Conservation (phyloP, 768 basidiomycete genomes). For the Candolleomyces eurysporus region DNA sequence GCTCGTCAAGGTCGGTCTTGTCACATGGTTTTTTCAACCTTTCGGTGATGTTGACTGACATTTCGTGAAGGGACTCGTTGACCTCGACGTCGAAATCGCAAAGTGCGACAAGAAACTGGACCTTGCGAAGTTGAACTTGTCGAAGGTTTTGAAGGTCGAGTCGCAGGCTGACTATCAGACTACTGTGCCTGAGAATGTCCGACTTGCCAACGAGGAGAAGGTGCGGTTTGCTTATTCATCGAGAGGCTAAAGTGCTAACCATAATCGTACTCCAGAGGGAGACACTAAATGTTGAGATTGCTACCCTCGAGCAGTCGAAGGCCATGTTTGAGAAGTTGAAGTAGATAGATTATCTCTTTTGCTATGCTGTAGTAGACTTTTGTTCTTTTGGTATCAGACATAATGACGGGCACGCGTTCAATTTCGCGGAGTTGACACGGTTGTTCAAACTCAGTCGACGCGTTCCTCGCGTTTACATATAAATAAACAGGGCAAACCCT, state of each 20-base stretch:
- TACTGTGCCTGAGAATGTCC: conserved; percentile 78
- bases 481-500: conserved; percentile 8
- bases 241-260: not conserved
- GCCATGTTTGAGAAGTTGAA: conserved; percentile 75
- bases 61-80: conserved; percentile 73
- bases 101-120: conserved; percentile 91
- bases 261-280: conserved; percentile 49
- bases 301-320: conserved; percentile 66
- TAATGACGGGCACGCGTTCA: not conserved
- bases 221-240: conserved; percentile 34
- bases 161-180: conserved; percentile 74
- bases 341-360: conserved; percentile 20
- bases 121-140: conserved; percentile 62
- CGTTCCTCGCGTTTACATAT: conserved; percentile 19
- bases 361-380: not conserved
- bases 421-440: conserved; percentile 32
- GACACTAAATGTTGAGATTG: conserved; percentile 77
- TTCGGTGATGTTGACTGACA: not conserved
- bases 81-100: conserved; percentile 82
- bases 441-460: conserved; percentile 35
- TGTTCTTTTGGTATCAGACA: not conserved
- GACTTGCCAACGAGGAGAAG: conserved; percentile 77
- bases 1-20: conserved; percentile 48
- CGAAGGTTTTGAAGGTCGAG: conserved; percentile 75
- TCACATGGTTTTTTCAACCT: not conserved